A percentile compares a stretch with the other conserved stretches of the same genome.
Evolutionary conservation across 164 flowering plant species (phyloP).

Genomic region (Echeveria elegans): DNA sequence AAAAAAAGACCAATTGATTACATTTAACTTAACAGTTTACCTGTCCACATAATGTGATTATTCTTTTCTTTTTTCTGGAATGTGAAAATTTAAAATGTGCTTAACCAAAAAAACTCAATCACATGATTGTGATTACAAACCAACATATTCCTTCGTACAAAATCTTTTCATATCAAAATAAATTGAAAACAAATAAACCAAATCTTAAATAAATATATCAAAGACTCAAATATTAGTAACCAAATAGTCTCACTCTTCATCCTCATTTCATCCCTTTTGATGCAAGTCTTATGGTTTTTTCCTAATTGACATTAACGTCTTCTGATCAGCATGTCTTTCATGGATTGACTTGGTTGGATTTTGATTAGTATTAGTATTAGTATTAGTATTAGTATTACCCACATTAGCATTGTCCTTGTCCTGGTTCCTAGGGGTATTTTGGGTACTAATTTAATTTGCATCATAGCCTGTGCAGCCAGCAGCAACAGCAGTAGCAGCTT

Average conservation of each 20-base stretch:
- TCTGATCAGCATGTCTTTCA: slow-evolving; percentile 1
- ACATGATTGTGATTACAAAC: too few species aligned
- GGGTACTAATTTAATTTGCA: background rate
- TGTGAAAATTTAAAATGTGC: too few species aligned
- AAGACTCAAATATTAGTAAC: background rate
- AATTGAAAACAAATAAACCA: background rate
- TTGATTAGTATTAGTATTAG: background rate
- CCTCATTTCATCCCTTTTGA: background rate
- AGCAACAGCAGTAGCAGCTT: background rate
- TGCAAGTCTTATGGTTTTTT: background rate
- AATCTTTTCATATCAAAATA: too few species aligned
- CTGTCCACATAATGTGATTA: too few species aligned
- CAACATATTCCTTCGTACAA: too few species aligned
- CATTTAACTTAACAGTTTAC: too few species aligned
- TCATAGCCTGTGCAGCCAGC: background rate
- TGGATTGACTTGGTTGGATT: slow-evolving; percentile 6
- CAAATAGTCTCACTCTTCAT: background rate
- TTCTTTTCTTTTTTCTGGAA: too few species aligned
- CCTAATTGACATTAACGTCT: slow-evolving; percentile 3
- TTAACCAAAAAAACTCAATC: too few species aligned
- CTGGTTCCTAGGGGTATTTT: background rate
- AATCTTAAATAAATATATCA: background rate
- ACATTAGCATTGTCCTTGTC: background rate
- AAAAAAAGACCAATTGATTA: too few species aligned
- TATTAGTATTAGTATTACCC: too few species aligned